These are phyloP conservation scores for Cryphonectria japonica DNA, from an alignment of 2,329 filamentous ascomycete species.

Conservation along the genomic window DNA sequence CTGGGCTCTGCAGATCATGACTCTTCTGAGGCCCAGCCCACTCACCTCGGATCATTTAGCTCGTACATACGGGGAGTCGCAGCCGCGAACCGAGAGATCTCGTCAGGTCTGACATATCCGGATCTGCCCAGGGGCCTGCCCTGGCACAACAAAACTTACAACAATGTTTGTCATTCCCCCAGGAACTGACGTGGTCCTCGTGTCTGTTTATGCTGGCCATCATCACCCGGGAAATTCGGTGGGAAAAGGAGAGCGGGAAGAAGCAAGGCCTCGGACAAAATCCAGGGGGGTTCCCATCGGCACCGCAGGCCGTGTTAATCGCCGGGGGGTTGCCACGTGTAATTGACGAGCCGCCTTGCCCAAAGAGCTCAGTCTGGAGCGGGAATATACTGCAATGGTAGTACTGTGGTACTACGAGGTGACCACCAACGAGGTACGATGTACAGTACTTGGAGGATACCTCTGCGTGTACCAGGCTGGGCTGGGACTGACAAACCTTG, in stretches of 20 bases:
- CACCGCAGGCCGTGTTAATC: neutral
- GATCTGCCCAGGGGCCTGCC: conserved; percentile 10
- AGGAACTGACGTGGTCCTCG: neutral
- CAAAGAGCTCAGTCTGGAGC: conserved; percentile 5
- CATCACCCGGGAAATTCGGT: neutral
- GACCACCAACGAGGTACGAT: neutral
- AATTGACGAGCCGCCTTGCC: conserved; percentile 6
- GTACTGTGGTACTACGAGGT: neutral
- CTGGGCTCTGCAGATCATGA: conserved; percentile 7
- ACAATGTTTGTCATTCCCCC: neutral
- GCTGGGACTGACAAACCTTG: neutral
- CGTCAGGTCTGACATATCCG: neutral
- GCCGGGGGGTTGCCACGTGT: conserved; percentile 10
- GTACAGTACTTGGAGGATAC: conserved; percentile 1
- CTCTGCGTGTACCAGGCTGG: neutral
- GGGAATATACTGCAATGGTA: neutral
- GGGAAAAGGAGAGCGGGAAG: neutral
- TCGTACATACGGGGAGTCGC: conserved; percentile 3
- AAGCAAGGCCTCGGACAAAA: neutral
- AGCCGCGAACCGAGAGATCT: conserved; percentile 1
- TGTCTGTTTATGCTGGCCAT: neutral
- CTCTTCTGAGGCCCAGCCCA: neutral
- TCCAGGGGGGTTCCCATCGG: neutral
- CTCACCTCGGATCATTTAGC: conserved; percentile 3
- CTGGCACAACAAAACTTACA: neutral